Base-by-base conservation (phyloP, 305 asterid species). In the Fraxinus xanthoxyloides region DNA sequence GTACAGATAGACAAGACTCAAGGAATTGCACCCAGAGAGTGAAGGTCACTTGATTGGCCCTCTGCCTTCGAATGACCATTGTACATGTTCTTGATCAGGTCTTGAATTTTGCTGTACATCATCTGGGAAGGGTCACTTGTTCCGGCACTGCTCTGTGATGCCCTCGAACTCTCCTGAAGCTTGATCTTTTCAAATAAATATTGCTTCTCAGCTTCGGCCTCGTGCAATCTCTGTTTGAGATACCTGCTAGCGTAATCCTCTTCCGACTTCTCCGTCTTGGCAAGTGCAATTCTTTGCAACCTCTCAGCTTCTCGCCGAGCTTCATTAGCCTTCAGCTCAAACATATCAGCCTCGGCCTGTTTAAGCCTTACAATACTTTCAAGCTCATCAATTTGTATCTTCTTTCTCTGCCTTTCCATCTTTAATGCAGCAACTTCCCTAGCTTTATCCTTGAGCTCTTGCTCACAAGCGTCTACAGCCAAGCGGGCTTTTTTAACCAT, bases 171-270 rank as follows among this genome's bases (percentile, higher is more conserved):
- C 83, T 92, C 97, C 79, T 95, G 95, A 78, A 95, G 96, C 91
- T 93, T 93, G 17, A 95, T 88, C 83, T 92, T 95, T 88, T 95
- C 97, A 4, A 93, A 89, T 77, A 95, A 56, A 80, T 90, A 92
- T 86, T 93, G 97, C 84, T 92, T 95, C 93, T 95, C 99, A 9
- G 96, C 95, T 85, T 95, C 98, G 3, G 99, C 99, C 84, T 95
- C 98, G 4, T 89, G 95, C 88, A 95, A 79, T 31, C 97, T 89
- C 82, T 95, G 99, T 85, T 95, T 92, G 54, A 95, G 91, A 81
- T 95, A 93, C 86, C 95, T 88, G 85, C 97, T 93, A 2, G 95
- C 90, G 30, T 93, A 93, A 84, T 95, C 98, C 81, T 95, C 99
- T 81, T 92, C 97, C 0, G 95, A 89, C 79, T 93, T 95, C 78